Evolutionary conservation across 1,139 yeast genomes (phyloP), one percentile per base, ranked within the genome.

Genomic region (Lodderomyces oxycetoniae): DNA sequence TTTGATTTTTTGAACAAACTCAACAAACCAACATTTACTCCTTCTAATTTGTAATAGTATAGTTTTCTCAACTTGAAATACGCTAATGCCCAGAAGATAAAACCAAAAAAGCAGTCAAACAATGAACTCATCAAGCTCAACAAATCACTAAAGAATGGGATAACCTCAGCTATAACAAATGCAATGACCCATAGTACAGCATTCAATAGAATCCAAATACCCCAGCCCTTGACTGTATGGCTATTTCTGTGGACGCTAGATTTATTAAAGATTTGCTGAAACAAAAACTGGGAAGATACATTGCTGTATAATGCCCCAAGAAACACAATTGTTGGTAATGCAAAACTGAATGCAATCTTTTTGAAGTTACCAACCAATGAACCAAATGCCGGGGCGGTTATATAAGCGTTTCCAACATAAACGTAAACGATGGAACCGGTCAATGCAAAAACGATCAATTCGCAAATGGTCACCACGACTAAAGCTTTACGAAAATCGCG

Each of bases 81-180:
- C 0, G 82, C 81, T 23, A 73, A 67, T n/a, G 79, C 80, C 82
- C 82, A 77, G 47, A 76, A 77, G 14, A 76, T 71, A 47, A 72
- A 77, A 0, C 82, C 82, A 46, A 77, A 77, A 77, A 79, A 77
- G 49, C 80, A 73, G 50, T 75, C 82, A 47, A 77, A 77, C 34
- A 77, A 57, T 3, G 82, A 74, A n/a, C 75, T 69, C 81, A 77
- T 75, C 47, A 77, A 58, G 5, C 79, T 66, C 30, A 77, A 59
- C 44, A 77, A 55, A 46, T 75, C 81, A 20, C 75, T 65, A 52
- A 77, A 77, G 53, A 77, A 76, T 10, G 83, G 83, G 47, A 77
- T 75, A 21, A 74, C 80, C 48, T 77, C 79, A 2, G 81, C 80
- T 47, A 77, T 61, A 15, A 77, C 54, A 43, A 75, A 77, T 0